Conservation (phyloP, 78 protist genomes). For the slime mould (Dictyostelium discoideum) region DNA sequence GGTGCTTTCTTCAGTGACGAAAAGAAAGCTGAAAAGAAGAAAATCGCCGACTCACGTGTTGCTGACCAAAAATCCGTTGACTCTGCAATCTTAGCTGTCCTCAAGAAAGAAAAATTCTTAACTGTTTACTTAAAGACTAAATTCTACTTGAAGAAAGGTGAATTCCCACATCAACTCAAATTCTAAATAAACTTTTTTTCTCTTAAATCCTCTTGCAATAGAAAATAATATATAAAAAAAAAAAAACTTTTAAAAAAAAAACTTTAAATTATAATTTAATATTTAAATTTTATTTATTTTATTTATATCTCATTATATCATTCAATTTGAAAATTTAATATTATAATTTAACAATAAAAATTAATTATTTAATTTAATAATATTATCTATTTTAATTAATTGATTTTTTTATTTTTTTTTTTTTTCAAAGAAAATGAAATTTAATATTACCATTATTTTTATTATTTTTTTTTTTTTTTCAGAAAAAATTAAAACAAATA, state of each 20-base stretch:
- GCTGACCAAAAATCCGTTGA: conserved; percentile 94
- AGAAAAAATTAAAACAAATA: too few relatives aligned
- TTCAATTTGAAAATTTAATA: too few relatives aligned
- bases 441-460: too few relatives aligned
- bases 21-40: conserved; percentile 55
- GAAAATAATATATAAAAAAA: background rate
- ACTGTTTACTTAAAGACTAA: conserved; percentile 90
- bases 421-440: too few relatives aligned
- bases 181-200: conserved; percentile 82
- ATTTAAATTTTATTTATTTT: background rate
- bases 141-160: conserved; percentile 90
- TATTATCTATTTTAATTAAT: too few relatives aligned
- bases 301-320: too few relatives aligned
- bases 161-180: conserved; percentile 93
- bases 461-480: too few relatives aligned
- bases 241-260: background rate
- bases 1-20: conserved; percentile 76
- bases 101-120: conserved; percentile 85
- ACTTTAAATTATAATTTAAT: too few relatives aligned
- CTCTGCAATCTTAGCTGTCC: conserved; percentile 82
- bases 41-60: conserved; percentile 76
- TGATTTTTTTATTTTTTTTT: too few relatives aligned
- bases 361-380: too few relatives aligned
- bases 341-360: too few relatives aligned
- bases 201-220: background rate